phyloP scores from a whole-genome alignment of 371 early-diverging fungal species.

The Encephalitozoon hellem region DNA sequence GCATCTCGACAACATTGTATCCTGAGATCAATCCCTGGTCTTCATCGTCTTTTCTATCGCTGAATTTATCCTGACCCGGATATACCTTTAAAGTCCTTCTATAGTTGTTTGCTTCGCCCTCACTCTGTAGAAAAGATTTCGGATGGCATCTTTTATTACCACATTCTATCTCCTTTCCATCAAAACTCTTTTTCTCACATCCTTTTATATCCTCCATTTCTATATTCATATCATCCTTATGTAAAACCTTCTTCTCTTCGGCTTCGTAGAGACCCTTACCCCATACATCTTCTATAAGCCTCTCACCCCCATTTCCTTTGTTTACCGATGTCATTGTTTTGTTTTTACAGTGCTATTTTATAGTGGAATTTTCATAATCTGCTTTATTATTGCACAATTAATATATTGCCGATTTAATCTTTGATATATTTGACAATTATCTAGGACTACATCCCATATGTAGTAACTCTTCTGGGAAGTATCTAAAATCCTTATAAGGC shows the following conservation, averaged over 20 bases:
- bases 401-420: constrained; percentile 3
- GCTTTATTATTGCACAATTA: not conserved
- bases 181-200: not conserved
- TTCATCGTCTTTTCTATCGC: not conserved
- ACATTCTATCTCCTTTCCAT: not conserved
- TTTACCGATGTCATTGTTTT: constrained; percentile 27
- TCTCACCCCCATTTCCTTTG: not conserved
- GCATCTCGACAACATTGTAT: not conserved
- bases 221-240: not conserved
- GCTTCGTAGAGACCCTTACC: not conserved
- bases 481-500: not conserved
- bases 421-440: constrained; percentile 7
- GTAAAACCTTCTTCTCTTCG: not conserved
- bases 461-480: not conserved
- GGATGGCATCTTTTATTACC: not conserved
- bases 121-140: not conserved
- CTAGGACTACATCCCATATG: not conserved
- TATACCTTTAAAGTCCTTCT: not conserved
- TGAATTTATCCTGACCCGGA: not conserved
- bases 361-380: constrained; percentile 20
- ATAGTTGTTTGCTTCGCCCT: not conserved
- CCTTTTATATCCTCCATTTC: not conserved
- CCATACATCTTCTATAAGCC: not conserved
- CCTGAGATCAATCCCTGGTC: not conserved
- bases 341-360: constrained; percentile 26